Conservation (phyloP, 192 early-diverging fungal species). For the Lobosporangium transversale region DNA sequence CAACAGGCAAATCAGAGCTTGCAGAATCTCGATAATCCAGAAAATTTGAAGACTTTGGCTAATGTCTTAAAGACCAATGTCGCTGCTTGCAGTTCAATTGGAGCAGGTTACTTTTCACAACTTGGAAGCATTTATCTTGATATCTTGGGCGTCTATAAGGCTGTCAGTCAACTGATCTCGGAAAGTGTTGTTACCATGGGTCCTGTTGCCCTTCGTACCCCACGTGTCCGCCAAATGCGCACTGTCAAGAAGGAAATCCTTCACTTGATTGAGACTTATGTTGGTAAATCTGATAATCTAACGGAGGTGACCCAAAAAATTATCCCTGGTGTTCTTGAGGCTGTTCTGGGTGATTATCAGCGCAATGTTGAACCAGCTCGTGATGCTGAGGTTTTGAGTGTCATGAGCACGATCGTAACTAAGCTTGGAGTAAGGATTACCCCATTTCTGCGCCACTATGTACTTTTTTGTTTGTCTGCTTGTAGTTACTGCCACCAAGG, state of each 20-base stretch:
- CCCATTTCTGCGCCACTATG: constrained; percentile 46
- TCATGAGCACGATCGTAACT: constrained; percentile 88
- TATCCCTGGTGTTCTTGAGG: constrained; percentile 91
- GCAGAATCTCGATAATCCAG: constrained; percentile 76
- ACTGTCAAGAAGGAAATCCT: constrained; percentile 98
- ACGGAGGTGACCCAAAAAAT: constrained; percentile 80
- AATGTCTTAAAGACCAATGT: constrained; percentile 98
- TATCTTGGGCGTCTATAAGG: constrained; percentile 91
- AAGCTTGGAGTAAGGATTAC: constrained; percentile 74
- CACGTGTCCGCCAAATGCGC: constrained; percentile 88
- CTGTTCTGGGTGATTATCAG: constrained; percentile 90
- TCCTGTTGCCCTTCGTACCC: constrained; percentile 90
- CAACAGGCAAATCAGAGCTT: constrained; percentile 73
- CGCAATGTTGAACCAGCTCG: constrained; percentile 87
- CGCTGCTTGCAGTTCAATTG: constrained; percentile 88
- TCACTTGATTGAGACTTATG: constrained; percentile 92
- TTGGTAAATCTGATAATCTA: constrained; percentile 90
- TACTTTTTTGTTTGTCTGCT: constrained; percentile 16
- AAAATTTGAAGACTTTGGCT: constrained; percentile 88
- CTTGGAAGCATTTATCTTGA: constrained; percentile 91
- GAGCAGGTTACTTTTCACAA: constrained; percentile 88
- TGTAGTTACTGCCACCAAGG: too few species aligned
- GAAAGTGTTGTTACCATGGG: constrained; percentile 78
- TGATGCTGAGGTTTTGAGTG: constrained; percentile 95
- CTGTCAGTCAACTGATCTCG: constrained; percentile 87